These are phyloP conservation scores for Arxiozyma slooffiae DNA, from an alignment of 1,139 yeast species.

Conservation along the genomic window DNA sequence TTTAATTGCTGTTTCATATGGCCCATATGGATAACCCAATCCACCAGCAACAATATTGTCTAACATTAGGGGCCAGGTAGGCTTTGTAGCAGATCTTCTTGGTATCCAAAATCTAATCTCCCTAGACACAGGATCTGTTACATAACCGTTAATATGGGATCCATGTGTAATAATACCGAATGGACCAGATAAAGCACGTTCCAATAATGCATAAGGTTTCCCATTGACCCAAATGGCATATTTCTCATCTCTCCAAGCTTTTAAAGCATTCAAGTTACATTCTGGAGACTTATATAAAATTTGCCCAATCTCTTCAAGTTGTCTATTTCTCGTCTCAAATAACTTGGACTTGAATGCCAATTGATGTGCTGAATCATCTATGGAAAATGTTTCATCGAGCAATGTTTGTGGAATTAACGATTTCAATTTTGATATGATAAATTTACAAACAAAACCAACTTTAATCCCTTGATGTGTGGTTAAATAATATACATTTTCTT, in stretches of 20 bases:
- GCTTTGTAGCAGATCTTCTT: constrained; percentile 61
- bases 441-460: constrained; percentile 24
- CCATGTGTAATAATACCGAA: constrained; percentile 88
- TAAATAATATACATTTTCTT: constrained; percentile 19
- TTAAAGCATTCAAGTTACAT: constrained; percentile 27
- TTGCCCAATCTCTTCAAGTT: constrained; percentile 17
- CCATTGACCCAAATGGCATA: constrained; percentile 60
- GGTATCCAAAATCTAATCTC: constrained; percentile 74
- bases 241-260: constrained; percentile 84
- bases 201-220: constrained; percentile 57
- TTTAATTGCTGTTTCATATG: constrained; percentile 67
- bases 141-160: constrained; percentile 73
- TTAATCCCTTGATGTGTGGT: constrained; percentile 17
- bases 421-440: constrained; percentile 19
- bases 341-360: constrained; percentile 13
- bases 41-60: constrained; percentile 97
- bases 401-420: constrained; percentile 6
- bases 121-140: constrained; percentile 36
- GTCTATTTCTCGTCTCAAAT: constrained; percentile 20
- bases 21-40: constrained; percentile 68
- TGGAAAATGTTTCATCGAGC: too few species aligned
- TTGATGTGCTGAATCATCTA: constrained; percentile 5
- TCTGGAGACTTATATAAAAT: constrained; percentile 10
- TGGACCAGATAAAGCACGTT: constrained; percentile 70
- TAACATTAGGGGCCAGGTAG: constrained; percentile 82